Evolutionary conservation across 2,329 filamentous ascomycete species (phyloP).

Genomic region (Botryotinia narcissicola): DNA sequence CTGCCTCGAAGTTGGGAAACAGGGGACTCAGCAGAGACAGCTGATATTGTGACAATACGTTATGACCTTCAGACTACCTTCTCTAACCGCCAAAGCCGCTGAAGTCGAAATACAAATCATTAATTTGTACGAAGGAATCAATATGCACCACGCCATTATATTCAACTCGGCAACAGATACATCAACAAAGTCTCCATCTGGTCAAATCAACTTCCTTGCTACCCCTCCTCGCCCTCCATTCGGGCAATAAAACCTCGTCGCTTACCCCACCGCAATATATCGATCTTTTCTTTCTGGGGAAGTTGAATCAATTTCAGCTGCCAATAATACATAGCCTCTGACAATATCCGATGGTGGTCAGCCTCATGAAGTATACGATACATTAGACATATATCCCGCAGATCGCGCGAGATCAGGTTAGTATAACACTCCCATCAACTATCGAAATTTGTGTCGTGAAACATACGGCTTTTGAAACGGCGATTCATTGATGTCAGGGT

Average conservation of each 20-base stretch:
- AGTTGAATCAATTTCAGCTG: neutral
- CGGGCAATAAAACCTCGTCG: neutral
- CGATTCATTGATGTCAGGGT: neutral
- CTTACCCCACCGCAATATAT: conserved; percentile 1
- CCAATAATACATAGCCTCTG: conserved; percentile 9
- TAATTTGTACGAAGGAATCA: neutral
- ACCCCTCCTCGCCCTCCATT: neutral
- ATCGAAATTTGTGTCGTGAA: neutral
- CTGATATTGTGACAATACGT: neutral
- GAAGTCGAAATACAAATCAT: neutral
- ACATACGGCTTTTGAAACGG: neutral
- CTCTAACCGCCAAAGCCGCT: neutral
- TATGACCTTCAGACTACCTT: neutral
- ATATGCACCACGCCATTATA: neutral
- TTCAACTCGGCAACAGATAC: neutral
- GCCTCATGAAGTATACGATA: neutral
- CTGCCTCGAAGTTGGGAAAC: neutral
- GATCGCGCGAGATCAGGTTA: neutral
- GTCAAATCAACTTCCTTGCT: conserved; percentile 9
- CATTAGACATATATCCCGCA: neutral
- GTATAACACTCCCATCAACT: neutral
- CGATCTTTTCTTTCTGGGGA: neutral
- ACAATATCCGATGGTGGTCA: neutral
- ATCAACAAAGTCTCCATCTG: neutral
- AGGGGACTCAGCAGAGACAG: neutral